Evolutionary conservation across 352 stramenopile species (phyloP).

Genomic region (Pythium pyrilobum): DNA sequence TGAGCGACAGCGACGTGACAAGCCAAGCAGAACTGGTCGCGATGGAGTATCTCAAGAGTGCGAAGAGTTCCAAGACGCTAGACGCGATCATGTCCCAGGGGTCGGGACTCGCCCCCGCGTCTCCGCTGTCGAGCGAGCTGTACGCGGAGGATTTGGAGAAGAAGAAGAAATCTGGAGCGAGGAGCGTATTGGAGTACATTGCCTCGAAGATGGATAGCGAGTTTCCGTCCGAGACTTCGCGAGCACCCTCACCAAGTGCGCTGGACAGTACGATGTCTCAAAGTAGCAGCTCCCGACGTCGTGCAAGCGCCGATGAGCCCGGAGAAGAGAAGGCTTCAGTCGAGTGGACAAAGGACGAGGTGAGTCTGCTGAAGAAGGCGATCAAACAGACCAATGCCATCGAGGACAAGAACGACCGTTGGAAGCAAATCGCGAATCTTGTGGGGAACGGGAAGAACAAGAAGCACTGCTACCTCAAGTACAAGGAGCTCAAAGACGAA

Average conservation of each 20-base stretch:
- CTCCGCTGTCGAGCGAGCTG: conserved; percentile 35
- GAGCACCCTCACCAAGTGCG: background rate
- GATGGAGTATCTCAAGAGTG: conserved; percentile 65
- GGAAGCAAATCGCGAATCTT: conserved; percentile 55
- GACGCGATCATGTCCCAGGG: conserved; percentile 45
- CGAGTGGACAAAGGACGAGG: conserved; percentile 55
- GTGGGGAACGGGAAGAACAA: conserved; percentile 65
- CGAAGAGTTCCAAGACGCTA: conserved; percentile 45
- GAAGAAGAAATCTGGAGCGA: conserved; percentile 31
- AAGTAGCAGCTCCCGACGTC: background rate
- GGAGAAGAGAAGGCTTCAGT: conserved; percentile 20
- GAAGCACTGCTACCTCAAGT: conserved; percentile 82
- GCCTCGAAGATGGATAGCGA: conserved; percentile 17
- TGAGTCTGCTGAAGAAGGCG: conserved; percentile 52
- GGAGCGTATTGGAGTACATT: conserved; percentile 46
- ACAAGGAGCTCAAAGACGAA: conserved; percentile 76
- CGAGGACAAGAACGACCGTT: conserved; percentile 68
- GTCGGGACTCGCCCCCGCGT: conserved; percentile 6
- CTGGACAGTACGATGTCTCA: background rate
- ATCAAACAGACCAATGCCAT: conserved; percentile 62
- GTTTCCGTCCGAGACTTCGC: background rate
- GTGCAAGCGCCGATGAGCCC: conserved; percentile 3
- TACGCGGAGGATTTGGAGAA: conserved; percentile 45
- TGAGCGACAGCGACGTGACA: conserved; percentile 31
- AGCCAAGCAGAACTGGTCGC: conserved; percentile 63